These are phyloP conservation scores for Coniochaeta hoffmannii DNA, from an alignment of 2,329 filamentous ascomycete genomes.

Conservation along the genomic window DNA sequence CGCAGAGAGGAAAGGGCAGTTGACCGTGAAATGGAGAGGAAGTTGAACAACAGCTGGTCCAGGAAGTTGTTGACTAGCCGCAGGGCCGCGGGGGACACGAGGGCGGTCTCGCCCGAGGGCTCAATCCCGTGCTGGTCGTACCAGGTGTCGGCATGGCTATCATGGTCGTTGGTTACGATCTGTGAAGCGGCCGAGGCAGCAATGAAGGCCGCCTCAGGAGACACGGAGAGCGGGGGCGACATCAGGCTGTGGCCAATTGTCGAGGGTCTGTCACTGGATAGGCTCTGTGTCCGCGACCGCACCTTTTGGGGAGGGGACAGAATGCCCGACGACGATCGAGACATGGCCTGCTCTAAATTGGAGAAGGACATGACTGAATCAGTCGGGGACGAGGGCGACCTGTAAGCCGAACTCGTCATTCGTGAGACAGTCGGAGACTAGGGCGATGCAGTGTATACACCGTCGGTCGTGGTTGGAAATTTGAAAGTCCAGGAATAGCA, in stretches of 20 bases:
- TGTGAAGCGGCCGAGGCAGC: conserved; percentile 82
- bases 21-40: conserved; percentile 73
- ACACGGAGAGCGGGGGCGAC: conserved; percentile 60
- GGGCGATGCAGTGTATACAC: background rate
- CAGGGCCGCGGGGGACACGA: conserved; percentile 67
- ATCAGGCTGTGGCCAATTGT: conserved; percentile 50
- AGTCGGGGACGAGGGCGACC: background rate
- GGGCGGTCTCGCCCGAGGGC: conserved; percentile 57
- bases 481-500: conserved; percentile 1
- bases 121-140: conserved; percentile 62
- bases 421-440: conserved; percentile 2
- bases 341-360: conserved; percentile 16
- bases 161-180: conserved; percentile 83
- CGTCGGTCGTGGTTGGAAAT: background rate
- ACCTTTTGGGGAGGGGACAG: conserved; percentile 18
- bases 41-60: conserved; percentile 86
- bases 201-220: conserved; percentile 79
- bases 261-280: conserved; percentile 65
- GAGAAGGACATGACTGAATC: conserved; percentile 5
- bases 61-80: conserved; percentile 83
- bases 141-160: conserved; percentile 63
- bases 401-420: background rate
- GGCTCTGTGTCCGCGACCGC: conserved; percentile 50
- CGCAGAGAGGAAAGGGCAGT: conserved; percentile 69
- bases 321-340: conserved; percentile 18